Percentiles rank a stretch among this genome's conserved stretches.
Evolutionary conservation across 2,329 filamentous ascomycete species (phyloP).

Genomic region (Hymenoscyphus fraxineus): DNA sequence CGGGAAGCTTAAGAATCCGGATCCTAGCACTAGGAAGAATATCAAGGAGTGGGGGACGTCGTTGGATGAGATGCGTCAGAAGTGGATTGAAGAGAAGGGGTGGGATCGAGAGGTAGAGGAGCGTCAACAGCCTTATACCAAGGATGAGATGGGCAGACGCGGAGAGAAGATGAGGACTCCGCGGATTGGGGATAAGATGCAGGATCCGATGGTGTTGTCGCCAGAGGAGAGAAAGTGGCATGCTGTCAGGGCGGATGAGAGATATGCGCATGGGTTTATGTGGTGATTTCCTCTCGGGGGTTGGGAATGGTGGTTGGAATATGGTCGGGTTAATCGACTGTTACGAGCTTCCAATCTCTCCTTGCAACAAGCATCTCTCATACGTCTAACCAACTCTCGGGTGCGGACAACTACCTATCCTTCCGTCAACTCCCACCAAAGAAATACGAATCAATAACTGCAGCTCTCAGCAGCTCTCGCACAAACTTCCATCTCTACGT

Average conservation of each 20-base stretch:
- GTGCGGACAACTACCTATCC: no score
- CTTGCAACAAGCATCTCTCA: no score
- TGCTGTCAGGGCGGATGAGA: neutral
- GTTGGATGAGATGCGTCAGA: neutral
- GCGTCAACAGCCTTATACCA: constrained; percentile 3
- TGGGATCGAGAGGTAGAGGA: constrained; percentile 2
- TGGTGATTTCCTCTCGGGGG: neutral
- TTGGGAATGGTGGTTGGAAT: neutral
- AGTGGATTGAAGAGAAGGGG: neutral
- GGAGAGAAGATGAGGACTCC: constrained; percentile 6
- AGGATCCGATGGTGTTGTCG: constrained; percentile 3
- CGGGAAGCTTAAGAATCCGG: no score
- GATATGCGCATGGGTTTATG: neutral
- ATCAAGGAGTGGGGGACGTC: neutral
- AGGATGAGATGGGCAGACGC: neutral
- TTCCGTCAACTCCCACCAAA: no score
- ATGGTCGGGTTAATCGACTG: neutral
- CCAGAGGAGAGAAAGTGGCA: neutral
- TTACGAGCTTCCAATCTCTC: neutral
- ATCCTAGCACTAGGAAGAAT: neutral
- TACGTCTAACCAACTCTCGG: no score
- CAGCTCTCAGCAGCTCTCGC: no score
- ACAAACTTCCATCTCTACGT: no score
- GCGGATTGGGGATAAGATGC: neutral
- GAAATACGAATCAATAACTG: no score